Evolutionary conservation across 106 monocot genomes (phyloP), one percentile per base, ranked within the genome.

Genomic region (Agapanthus africanus): DNA sequence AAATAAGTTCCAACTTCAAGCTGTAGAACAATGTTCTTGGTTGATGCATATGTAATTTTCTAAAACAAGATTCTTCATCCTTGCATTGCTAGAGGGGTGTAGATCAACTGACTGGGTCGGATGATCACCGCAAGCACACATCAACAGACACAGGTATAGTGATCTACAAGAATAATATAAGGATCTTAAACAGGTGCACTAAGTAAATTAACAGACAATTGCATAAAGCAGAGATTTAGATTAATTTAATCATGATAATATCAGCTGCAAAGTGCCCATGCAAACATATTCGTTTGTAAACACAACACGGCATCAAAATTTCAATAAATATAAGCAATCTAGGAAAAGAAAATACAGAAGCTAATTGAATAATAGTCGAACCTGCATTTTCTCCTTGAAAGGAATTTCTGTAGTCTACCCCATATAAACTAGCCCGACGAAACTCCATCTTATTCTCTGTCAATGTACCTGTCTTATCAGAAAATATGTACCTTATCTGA

Each of bases 391-490:
- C 61, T 15, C 49, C 72, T 30, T 82, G 73, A 32, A 76, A 80
- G 47, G 71, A 65, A 54, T 36, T 74, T 14, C 95, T 89, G 71
- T 97, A 97, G 71, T 97, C 87, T 72, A 84, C 92, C n/a, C 97
- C 97, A 76, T 80, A 90, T 22, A 97, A 74, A 76, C 88, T 88
- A 35, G 97, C 92, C 68, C 77, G 86, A 31, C 65, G 83, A 50
- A 97, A 97, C 59, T 89, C 92, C 97, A 97, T 97, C 80, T 92
- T 97, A 39, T 97, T 97, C 70, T 97, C 92, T 26, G 97, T 97
- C 37, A 97, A 59, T 64, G 97, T 97, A 69, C 97, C 97, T 32
- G 97, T 97, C 79, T 97, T 97, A 49, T 97, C 97, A 33, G 97
- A 92, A 74, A 97, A 97, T 36, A 97, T 67, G 63, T 89, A 97